These are phyloP conservation scores for Asterophora parasitica DNA, from an alignment of 768 basidiomycete genomes.

Conservation along the genomic window DNA sequence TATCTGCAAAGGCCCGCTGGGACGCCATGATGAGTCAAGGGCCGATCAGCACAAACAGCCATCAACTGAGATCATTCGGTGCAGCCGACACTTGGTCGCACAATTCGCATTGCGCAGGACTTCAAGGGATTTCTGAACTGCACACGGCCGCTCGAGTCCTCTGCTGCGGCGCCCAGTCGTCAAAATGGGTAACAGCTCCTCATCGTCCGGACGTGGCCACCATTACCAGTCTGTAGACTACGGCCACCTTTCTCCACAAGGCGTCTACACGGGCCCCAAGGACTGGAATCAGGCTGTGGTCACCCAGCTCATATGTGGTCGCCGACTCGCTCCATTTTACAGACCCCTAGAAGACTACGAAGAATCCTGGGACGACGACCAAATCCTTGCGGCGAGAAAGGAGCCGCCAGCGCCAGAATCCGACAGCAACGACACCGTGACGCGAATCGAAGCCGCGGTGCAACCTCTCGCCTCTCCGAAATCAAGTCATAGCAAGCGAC, in stretches of 20 bases:
- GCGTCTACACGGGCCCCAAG: slow-evolving; percentile 75
- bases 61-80: slow-evolving; percentile 30
- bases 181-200: slow-evolving; percentile 78
- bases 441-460: slow-evolving; percentile 41
- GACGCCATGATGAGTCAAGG: slow-evolving; percentile 13
- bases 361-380: slow-evolving; percentile 84
- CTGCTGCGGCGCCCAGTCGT: slow-evolving; percentile 4
- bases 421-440: slow-evolving; percentile 41
- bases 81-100: slow-evolving; percentile 6
- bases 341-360: slow-evolving; percentile 92
- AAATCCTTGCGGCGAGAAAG: slow-evolving; percentile 77
- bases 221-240: slow-evolving; percentile 85
- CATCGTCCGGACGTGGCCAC: slow-evolving; percentile 66
- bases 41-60: slow-evolving; percentile 26
- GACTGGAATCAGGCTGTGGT: slow-evolving; percentile 92
- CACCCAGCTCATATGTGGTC: slow-evolving; percentile 81
- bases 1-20: too few species aligned
- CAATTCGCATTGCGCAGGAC: slow-evolving; percentile 4
- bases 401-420: slow-evolving; percentile 44
- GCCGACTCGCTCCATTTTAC: slow-evolving; percentile 93
- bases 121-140: slow-evolving; percentile 5
- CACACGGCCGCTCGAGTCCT: slow-evolving; percentile 3
- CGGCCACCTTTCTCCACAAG: slow-evolving; percentile 75
- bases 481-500: slow-evolving; percentile 48
- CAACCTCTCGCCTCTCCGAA: slow-evolving; percentile 28